Conservation (phyloP, 2,329 filamentous ascomycete genomes). For the Rhynchosporium agropyri region DNA sequence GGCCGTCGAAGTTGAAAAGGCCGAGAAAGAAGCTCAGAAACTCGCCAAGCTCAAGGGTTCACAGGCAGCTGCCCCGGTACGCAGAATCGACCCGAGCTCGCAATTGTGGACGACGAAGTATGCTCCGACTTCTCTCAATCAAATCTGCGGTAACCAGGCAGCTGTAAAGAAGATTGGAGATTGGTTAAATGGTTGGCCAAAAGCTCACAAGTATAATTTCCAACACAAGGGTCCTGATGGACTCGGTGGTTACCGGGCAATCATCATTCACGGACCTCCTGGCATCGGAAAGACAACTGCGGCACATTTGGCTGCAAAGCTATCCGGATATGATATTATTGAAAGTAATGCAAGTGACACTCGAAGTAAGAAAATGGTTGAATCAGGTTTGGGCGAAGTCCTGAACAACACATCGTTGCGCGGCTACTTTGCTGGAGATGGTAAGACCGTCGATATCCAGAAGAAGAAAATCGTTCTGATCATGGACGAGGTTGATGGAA, state of each 20-base stretch:
- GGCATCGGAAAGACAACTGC: slow-evolving; percentile 98
- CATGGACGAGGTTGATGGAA: slow-evolving; percentile 99
- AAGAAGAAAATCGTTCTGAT: slow-evolving; percentile 96
- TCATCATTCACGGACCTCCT: slow-evolving; percentile 93
- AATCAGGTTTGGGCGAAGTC: slow-evolving; percentile 83
- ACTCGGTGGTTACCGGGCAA: slow-evolving; percentile 78
- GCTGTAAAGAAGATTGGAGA: slow-evolving; percentile 86
- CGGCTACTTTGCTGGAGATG: slow-evolving; percentile 85
- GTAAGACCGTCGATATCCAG: slow-evolving; percentile 73
- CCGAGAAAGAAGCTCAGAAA: slow-evolving; percentile 45
- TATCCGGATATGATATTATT: slow-evolving; percentile 90
- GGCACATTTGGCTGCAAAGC: slow-evolving; percentile 87
- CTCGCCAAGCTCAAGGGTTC: slow-evolving; percentile 41
- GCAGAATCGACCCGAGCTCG: slow-evolving; percentile 52
- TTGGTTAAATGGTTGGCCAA: slow-evolving; percentile 84
- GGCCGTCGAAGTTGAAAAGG: slow-evolving; percentile 55
- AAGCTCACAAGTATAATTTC: slow-evolving; percentile 78
- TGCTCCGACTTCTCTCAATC: slow-evolving; percentile 78
- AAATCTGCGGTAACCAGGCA: slow-evolving; percentile 94
- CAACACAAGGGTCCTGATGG: slow-evolving; percentile 83
- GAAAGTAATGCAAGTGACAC: slow-evolving; percentile 97
- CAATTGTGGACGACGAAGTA: slow-evolving; percentile 95
- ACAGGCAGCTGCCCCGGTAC: slow-evolving; percentile 47
- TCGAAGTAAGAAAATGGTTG: slow-evolving; percentile 93
- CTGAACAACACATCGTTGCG: slow-evolving; percentile 91